These are phyloP conservation scores for Rhizopogon sp. DNA, from an alignment of 768 basidiomycete genomes.

Conservation along the genomic window DNA sequence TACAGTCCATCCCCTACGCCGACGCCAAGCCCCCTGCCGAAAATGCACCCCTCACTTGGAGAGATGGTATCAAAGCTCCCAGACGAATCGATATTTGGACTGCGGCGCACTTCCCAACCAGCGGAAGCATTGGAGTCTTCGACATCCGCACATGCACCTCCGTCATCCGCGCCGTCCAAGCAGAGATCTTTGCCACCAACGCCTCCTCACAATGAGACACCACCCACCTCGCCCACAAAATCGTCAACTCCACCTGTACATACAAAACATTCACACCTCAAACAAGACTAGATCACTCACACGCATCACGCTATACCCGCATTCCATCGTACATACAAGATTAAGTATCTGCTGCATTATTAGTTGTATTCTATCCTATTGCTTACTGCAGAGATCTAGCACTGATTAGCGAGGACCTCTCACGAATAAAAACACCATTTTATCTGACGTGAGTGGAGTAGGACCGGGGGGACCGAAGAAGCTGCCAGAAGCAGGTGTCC, in stretches of 20 bases:
- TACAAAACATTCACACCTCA: neutral
- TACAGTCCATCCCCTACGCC: neutral
- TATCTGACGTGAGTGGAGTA: neutral
- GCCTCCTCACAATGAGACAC: neutral
- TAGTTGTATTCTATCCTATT: neutral
- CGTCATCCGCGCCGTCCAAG: neutral
- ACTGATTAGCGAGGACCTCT: neutral
- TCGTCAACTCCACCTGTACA: neutral
- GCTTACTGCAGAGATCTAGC: neutral
- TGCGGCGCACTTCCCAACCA: neutral
- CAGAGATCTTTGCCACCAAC: neutral
- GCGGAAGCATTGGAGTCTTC: neutral
- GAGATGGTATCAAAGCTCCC: neutral
- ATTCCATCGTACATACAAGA: neutral
- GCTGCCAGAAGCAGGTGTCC: neutral
- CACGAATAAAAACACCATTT: neutral
- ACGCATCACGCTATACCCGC: neutral
- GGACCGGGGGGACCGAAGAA: neutral
- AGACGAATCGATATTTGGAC: neutral
- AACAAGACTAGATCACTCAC: neutral
- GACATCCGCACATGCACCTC: neutral
- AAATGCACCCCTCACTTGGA: neutral
- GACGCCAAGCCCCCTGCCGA: neutral
- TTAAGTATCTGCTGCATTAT: neutral
- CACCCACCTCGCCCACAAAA: neutral